Percentiles rank a stretch among this genome's conserved stretches.
Conservation (phyloP, 2,329 filamentous ascomycete genomes). For the Cladosporium velox region DNA sequence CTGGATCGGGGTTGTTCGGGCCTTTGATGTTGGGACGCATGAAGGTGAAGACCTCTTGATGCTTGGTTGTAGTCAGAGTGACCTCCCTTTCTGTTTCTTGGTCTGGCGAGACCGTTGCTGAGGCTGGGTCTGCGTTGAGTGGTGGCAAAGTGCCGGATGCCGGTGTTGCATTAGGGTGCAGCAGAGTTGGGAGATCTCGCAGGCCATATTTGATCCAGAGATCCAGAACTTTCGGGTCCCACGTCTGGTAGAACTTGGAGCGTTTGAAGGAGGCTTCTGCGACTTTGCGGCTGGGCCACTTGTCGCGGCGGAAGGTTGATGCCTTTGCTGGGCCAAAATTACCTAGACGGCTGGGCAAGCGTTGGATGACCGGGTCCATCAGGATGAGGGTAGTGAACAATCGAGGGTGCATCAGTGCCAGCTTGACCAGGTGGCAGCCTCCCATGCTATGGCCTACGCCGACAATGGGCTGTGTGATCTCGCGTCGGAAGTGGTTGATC, state of each 20-base stretch:
- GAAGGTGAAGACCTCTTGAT: conserved; percentile 84
- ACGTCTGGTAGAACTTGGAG: conserved; percentile 75
- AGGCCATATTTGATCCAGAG: conserved; percentile 73
- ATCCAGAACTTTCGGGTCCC: conserved; percentile 80
- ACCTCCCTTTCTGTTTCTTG: conserved; percentile 50
- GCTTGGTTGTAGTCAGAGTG: conserved; percentile 78
- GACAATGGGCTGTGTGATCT: conserved; percentile 79
- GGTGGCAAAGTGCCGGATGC: conserved; percentile 31
- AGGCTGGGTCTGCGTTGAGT: conserved; percentile 30
- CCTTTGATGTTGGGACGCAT: conserved; percentile 59
- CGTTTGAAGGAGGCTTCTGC: conserved; percentile 68
- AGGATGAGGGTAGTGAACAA: conserved; percentile 74
- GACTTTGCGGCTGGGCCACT: conserved; percentile 74
- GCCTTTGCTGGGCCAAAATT: conserved; percentile 45
- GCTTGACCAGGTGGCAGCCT: conserved; percentile 69
- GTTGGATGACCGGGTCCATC: conserved; percentile 79
- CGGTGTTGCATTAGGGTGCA: conserved; percentile 51
- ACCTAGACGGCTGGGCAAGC: conserved; percentile 45
- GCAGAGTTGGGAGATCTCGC: conserved; percentile 67
- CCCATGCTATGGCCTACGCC: conserved; percentile 91
- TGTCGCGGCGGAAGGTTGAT: conserved; percentile 73
- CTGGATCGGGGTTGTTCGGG: conserved; percentile 30
- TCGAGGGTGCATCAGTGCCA: conserved; percentile 76
- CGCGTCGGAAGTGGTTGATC: conserved; percentile 76
- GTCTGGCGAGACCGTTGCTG: conserved; percentile 26